Evolutionary conservation across 305 asterid species (phyloP), one percentile per base, ranked within the genome.

Genomic region (Fraxinus xanthoxyloides): DNA sequence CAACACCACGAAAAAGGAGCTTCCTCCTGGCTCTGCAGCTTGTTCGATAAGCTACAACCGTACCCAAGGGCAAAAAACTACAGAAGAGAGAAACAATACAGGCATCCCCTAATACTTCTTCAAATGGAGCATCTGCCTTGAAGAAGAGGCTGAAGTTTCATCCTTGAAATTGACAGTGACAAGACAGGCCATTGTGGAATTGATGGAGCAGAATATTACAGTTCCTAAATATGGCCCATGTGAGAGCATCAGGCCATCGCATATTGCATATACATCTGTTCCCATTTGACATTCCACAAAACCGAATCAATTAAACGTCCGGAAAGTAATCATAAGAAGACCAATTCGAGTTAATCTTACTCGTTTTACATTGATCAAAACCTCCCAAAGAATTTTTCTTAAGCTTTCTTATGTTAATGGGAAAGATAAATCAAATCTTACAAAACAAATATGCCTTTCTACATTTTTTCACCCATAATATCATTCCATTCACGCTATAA

Each of bases 91-190:
- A 88, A 95, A 95, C 82, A 94, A 90, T 75, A 95, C 95, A 3
- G 97, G 98, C 98, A 95, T 93, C 81, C 97, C 99, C 99, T 97
- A 93, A 15, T 98, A 94, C 93, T 89, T 95, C 88, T 92, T 94
- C 79, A 94, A 88, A 82, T 94, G 98, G 75, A 95, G 92, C 93
- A 91, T 92, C 87, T 87, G 93, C 88, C 91, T 89, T 48, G 98
- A 86, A 40, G 90, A 89, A 79, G 97, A 89, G 73, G 84, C 75
- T 63, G 97, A 89, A 84, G 91, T 89, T 86, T 88, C 96, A 77
- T 88, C 90, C 88, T 91, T 97, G 38, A 95, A 89, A 90, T 91
- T 91, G 82, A 87, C 87, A 86, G 91, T 87, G 89, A 93, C 93
- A 79, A 94, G 87, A 85, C 93, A 89, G 77, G 94, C 92, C 90